Evolutionary conservation across 768 basidiomycete species (phyloP).

Genomic region (Russula dissimulans): DNA sequence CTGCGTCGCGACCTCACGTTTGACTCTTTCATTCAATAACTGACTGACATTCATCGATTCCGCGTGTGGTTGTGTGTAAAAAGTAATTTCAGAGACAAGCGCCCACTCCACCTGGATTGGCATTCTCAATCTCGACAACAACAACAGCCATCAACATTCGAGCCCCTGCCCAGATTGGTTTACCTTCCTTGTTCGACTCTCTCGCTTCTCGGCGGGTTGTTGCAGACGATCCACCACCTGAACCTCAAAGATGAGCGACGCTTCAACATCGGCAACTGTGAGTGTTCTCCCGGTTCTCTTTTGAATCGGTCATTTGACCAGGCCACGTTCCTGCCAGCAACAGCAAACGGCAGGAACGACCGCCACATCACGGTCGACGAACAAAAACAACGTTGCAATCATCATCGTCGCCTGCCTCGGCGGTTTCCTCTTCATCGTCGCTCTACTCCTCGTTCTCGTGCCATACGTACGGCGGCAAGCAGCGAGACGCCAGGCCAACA

Average conservation of each 20-base stretch:
- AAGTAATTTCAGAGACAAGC: background rate
- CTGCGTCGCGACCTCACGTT: too few species aligned
- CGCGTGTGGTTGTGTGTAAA: too few species aligned
- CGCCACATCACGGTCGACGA: background rate
- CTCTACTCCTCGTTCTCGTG: constrained; percentile 13
- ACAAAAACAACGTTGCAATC: constrained; percentile 10
- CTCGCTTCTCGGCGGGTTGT: background rate
- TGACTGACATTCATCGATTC: too few species aligned
- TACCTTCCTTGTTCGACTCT: background rate
- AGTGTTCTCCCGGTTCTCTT: background rate
- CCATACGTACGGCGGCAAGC: constrained; percentile 12
- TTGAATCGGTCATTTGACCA: constrained; percentile 9
- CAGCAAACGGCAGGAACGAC: background rate
- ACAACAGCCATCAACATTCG: background rate
- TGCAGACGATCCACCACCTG: background rate
- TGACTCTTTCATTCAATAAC: too few species aligned
- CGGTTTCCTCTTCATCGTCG: constrained; percentile 10
- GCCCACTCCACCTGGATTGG: background rate
- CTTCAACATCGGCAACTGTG: constrained; percentile 2
- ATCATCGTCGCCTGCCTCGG: constrained; percentile 16
- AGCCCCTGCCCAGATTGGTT: background rate
- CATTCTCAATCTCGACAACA: background rate
- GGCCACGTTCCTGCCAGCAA: background rate
- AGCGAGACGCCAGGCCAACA: background rate
- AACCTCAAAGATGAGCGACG: background rate